Evolutionary conservation across 2,329 filamentous ascomycete species (phyloP).

Genomic region (Alternaria brassicae): DNA sequence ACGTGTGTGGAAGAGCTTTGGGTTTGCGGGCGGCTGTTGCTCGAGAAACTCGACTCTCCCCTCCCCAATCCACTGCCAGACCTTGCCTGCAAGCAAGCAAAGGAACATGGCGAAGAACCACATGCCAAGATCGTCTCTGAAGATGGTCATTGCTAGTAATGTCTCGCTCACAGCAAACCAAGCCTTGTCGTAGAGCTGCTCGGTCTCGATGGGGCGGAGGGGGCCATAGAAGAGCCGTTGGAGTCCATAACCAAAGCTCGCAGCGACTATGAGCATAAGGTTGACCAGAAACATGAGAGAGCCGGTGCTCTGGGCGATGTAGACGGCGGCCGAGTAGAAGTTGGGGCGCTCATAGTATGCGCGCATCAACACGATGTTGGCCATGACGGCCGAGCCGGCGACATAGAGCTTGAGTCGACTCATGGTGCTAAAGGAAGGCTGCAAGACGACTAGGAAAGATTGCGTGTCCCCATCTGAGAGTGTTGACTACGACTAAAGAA

Average conservation of each 20-base stretch:
- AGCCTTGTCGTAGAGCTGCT: conserved; percentile 95
- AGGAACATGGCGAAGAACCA: conserved; percentile 98
- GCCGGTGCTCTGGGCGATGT: conserved; percentile 94
- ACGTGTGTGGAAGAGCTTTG: conserved; percentile 83
- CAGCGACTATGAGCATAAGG: conserved; percentile 81
- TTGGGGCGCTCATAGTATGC: conserved; percentile 95
- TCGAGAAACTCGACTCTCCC: conserved; percentile 92
- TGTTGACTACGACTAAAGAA: conserved; percentile 16
- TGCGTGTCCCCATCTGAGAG: conserved; percentile 24
- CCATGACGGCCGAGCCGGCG: conserved; percentile 76
- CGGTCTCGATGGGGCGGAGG: conserved; percentile 90
- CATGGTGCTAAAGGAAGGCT: conserved; percentile 31
- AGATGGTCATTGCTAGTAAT: conserved; percentile 96
- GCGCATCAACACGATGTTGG: conserved; percentile 82
- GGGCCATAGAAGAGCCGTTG: conserved; percentile 90
- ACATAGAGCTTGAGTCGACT: conserved; percentile 46
- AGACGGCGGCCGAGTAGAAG: conserved; percentile 98
- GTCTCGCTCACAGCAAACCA: conserved; percentile 99
- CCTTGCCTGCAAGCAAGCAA: conserved; percentile 87
- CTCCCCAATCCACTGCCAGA: conserved; percentile 98
- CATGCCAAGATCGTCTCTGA: conserved; percentile 90
- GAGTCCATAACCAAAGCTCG: conserved; percentile 81
- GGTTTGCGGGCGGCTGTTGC: conserved; percentile 91
- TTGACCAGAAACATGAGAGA: conserved; percentile 96
- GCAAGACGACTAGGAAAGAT: conserved; percentile 14